These are phyloP conservation scores for Ilyonectria robusta DNA, from an alignment of 2,329 filamentous ascomycete genomes.

Conservation along the genomic window DNA sequence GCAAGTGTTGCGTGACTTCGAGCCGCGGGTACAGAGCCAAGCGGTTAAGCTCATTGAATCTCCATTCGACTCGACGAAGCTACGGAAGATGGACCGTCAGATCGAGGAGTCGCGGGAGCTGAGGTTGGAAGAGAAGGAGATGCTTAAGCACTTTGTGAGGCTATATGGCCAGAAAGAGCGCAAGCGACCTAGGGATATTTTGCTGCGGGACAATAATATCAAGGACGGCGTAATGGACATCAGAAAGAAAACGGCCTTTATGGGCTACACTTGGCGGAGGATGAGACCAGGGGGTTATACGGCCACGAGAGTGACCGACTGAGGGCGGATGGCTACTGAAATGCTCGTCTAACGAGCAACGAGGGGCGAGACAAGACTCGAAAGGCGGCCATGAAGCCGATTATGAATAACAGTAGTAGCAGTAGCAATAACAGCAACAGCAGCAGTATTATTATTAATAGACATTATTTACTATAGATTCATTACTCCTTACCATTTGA, in stretches of 20 bases:
- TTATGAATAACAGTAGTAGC: neutral
- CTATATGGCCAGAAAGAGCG: constrained; percentile 74
- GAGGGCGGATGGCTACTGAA: constrained; percentile 2
- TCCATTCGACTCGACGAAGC: constrained; percentile 64
- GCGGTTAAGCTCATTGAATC: constrained; percentile 61
- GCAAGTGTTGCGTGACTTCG: constrained; percentile 55
- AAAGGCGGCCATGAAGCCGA: neutral
- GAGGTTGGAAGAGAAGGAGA: constrained; percentile 54
- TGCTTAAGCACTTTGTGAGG: constrained; percentile 66
- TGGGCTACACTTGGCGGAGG: constrained; percentile 89
- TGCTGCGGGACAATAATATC: constrained; percentile 80
- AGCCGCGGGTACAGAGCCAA: constrained; percentile 57
- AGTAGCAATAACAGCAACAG: constrained; percentile 16
- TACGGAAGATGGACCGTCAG: constrained; percentile 65
- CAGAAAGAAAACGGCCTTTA: constrained; percentile 85
- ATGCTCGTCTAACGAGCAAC: neutral
- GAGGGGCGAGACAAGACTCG: neutral
- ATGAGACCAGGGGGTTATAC: constrained; percentile 53
- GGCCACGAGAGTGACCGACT: constrained; percentile 27
- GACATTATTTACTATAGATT: constrained; percentile 42
- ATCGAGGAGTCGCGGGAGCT: constrained; percentile 58
- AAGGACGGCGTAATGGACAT: constrained; percentile 81
- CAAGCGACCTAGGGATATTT: constrained; percentile 86
- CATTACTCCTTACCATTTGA: constrained; percentile 33
- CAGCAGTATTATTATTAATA: constrained; percentile 44